phyloP scores from a whole-genome alignment of 2,329 filamentous ascomycete genomes.

The Triangularia setosa region DNA sequence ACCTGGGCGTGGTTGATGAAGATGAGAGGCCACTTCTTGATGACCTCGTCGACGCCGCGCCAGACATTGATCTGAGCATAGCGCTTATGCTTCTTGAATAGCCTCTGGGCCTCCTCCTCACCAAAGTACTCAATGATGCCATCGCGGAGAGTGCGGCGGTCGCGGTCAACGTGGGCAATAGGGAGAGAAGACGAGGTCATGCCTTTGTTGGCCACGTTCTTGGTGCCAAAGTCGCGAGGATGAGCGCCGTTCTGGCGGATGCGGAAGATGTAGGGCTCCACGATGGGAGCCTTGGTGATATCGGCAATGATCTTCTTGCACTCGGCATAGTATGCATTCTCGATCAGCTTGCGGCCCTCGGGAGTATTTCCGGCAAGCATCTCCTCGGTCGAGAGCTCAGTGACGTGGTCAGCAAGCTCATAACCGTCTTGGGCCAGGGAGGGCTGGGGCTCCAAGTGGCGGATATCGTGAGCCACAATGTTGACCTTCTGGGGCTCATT shows the following conservation, averaged over 20 bases:
- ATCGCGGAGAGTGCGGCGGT: constrained; percentile 3
- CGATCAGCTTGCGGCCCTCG: constrained; percentile 2
- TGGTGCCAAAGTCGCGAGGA: constrained; percentile 5
- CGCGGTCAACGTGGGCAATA: constrained; percentile 3
- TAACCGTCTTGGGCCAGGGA: neutral
- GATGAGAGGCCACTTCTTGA: constrained; percentile 1
- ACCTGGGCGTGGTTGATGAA: constrained; percentile 2
- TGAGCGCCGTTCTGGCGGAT: constrained; percentile 7
- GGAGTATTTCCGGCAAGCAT: neutral
- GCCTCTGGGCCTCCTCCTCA: neutral
- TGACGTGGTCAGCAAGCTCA: neutral
- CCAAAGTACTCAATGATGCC: constrained; percentile 7
- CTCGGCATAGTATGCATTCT: neutral
- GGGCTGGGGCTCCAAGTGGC: neutral
- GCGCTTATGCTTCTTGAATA: constrained; percentile 1
- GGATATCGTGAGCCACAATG: constrained; percentile 4
- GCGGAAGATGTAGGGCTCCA: constrained; percentile 8
- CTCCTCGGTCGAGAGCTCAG: neutral
- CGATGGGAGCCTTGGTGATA: constrained; percentile 1
- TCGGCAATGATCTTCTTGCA: constrained; percentile 1
- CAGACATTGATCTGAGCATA: constrained; percentile 8
- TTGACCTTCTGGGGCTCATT: constrained; percentile 7
- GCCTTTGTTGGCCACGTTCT: constrained; percentile 2
- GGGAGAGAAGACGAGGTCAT: constrained; percentile 1
- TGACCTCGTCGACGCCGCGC: neutral